These are phyloP conservation scores for Arabidopsis arenosa DNA, from an alignment of 345 rosid genomes.

Conservation along the genomic window DNA sequence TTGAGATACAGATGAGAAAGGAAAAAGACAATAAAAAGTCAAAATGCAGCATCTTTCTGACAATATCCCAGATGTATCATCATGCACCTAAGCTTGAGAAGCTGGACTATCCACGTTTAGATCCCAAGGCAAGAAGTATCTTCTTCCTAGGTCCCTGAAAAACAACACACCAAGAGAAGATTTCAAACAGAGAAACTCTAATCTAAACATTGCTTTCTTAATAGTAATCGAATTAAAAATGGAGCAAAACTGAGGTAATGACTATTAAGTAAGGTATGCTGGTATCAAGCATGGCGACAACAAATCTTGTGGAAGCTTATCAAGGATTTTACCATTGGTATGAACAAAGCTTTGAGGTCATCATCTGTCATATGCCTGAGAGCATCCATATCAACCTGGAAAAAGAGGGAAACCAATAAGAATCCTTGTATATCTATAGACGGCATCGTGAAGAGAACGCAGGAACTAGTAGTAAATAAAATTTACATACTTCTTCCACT, in stretches of 20 bases:
- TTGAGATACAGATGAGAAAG: conserved; percentile 29
- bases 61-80: conserved; percentile 1
- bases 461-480: background rate
- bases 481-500: conserved; percentile 81
- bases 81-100: conserved; percentile 5
- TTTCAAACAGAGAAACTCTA: conserved; percentile 7
- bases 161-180: conserved; percentile 22
- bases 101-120: conserved; percentile 49
- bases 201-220: background rate
- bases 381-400: conserved; percentile 95
- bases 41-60: conserved; percentile 18
- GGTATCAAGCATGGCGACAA: background rate
- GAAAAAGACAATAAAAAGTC: background rate
- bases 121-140: conserved; percentile 78
- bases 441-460: background rate
- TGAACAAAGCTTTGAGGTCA: conserved; percentile 90
- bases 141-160: conserved; percentile 95
- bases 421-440: background rate
- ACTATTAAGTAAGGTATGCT: background rate
- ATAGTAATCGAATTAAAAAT: background rate
- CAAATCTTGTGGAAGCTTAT: background rate
- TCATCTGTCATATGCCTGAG: conserved; percentile 94
- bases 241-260: background rate
- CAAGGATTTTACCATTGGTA: conserved; percentile 77
- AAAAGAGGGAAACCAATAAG: conserved; percentile 25